Evolutionary conservation across 768 basidiomycete species (phyloP), one percentile per base, ranked within the genome.

Genomic region (Trametes maxima): DNA sequence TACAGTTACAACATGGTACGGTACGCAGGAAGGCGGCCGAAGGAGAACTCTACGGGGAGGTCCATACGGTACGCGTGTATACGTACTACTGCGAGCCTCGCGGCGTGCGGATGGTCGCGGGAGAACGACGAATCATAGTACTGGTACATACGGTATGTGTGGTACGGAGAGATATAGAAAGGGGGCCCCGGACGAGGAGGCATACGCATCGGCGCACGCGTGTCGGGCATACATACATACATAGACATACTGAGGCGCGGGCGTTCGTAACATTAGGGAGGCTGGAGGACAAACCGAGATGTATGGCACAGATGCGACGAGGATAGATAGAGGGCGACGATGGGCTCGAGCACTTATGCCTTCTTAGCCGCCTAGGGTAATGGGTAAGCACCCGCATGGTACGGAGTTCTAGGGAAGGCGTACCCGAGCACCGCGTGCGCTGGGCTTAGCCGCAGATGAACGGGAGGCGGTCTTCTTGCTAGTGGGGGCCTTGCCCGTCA

Each of bases 401-500:
- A 21, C 43, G 12, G 16, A 21, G 36, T 0, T 19, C 7, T 21
- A 37, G 13, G 1, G 4, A 5, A 16, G 19, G 28, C 39, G 2
- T 43, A 63, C 62, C 60, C 62, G 63, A 12, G 65, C 43, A n/a
- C 35, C 42, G 28, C 59, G 59, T 28, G 59, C 47, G 6, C 24
- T 39, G 37, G 56, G 36, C 65, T 66, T 66, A 13, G 51, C 24
- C 19, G 57, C 36, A 19, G 60, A 43, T 4, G 43, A 28, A 12
- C 60, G 60, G 12, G 60, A 22, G 6, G 61, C n/a, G 16, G 61
- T 45, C 55, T 57, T 62, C 63, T 60, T 64, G 36, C 21, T 40
- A 2, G 62, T 58, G 28, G 61, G 59, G 24, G 60, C 52, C 33
- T 52, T 60, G 46, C 66, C 66, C 21, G 64, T 67, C 17, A 58